Percentiles rank a stretch among this genome's conserved stretches.
Conservation (phyloP, 352 stramenopile species). For the Pythium dissimile region DNA sequence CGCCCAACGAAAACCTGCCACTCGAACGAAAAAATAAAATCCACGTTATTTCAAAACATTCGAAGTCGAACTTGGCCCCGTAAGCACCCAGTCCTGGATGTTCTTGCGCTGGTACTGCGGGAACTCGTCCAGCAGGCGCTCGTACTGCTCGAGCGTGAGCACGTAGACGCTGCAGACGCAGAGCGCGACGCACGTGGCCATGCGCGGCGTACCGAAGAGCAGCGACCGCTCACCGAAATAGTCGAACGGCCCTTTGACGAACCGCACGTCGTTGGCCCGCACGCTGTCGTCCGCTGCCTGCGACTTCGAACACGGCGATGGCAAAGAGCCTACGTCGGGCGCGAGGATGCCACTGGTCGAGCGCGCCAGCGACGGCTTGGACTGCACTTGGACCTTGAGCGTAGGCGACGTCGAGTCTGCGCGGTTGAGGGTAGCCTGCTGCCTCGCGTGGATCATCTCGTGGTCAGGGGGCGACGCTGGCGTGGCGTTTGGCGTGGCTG, state of each 20-base stretch:
- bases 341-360: conserved; percentile 11
- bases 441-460: conserved; percentile 7
- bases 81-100: conserved; percentile 50
- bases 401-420: neutral
- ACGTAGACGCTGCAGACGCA: conserved; percentile 74
- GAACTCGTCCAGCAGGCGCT: conserved; percentile 67
- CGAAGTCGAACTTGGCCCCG: neutral
- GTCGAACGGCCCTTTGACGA: conserved; percentile 72
- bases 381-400: conserved; percentile 7
- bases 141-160: conserved; percentile 57
- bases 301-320: neutral
- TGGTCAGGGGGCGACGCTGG: neutral
- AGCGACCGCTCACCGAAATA: conserved; percentile 76
- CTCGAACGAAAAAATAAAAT: neutral
- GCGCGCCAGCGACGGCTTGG: neutral
- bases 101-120: conserved; percentile 52
- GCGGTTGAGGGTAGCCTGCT: neutral
- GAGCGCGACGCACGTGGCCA: conserved; percentile 59
- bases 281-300: neutral
- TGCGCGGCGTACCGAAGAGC: conserved; percentile 65
- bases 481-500: neutral
- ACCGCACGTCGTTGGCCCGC: conserved; percentile 32
- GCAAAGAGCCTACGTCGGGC: neutral
- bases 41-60: neutral
- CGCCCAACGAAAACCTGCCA: too few species aligned